Percentiles rank a stretch among this genome's conserved stretches.
Evolutionary conservation across 2,329 filamentous ascomycete species (phyloP).

Genomic region (Paraphaeosphaeria sporulosa): DNA sequence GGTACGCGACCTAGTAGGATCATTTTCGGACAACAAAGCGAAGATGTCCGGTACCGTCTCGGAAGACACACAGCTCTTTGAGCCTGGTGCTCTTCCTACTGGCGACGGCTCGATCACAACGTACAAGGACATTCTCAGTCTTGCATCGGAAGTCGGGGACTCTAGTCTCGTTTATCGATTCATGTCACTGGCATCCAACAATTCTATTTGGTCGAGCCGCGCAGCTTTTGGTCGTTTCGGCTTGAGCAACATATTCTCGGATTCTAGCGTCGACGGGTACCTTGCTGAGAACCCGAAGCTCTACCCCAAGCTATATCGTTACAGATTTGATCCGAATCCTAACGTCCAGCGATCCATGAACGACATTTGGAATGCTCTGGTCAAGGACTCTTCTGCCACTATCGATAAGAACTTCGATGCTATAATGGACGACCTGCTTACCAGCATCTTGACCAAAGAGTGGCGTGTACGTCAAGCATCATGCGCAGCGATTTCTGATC

Average conservation of each 20-base stretch:
- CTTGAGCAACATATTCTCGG: conserved; percentile 87
- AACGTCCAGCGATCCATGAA: conserved; percentile 97
- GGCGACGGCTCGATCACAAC: conserved; percentile 92
- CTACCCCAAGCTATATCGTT: conserved; percentile 93
- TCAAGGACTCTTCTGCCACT: conserved; percentile 81
- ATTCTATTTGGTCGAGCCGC: conserved; percentile 95
- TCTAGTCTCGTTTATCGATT: conserved; percentile 97
- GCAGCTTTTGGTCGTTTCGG: conserved; percentile 96
- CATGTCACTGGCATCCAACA: conserved; percentile 96
- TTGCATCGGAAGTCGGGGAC: conserved; percentile 96
- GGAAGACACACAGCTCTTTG: conserved; percentile 90
- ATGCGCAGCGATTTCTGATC: conserved; percentile 86
- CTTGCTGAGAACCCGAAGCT: conserved; percentile 87
- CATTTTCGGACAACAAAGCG: conserved; percentile 79
- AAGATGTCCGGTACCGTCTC: conserved; percentile 80
- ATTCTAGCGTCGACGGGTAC: conserved; percentile 74
- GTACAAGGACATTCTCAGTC: conserved; percentile 94
- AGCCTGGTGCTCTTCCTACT: conserved; percentile 87
- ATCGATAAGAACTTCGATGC: conserved; percentile 84
- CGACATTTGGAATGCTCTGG: conserved; percentile 95
- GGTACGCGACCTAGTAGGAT: conserved; percentile 84
- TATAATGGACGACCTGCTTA: conserved; percentile 87
- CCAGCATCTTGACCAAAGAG: conserved; percentile 86
- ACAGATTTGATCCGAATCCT: conserved; percentile 89
- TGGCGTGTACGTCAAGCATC: conserved; percentile 94